Conservation (phyloP, 805 yeast species). For the Metschnikowia santaceciliae region DNA sequence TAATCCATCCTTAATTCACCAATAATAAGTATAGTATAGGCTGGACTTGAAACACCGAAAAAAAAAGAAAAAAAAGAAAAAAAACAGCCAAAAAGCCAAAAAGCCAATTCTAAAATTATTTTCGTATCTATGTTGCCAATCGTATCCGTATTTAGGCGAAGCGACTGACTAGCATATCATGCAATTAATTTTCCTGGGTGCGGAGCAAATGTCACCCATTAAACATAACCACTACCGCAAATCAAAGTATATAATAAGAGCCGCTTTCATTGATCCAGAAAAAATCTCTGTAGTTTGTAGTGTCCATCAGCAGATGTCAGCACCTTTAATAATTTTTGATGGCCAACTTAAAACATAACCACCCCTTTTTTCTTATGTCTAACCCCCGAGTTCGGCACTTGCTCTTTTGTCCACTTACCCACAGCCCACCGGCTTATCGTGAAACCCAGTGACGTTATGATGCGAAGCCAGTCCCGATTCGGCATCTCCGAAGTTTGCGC, state of each 20-base stretch:
- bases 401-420: not conserved
- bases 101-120: no score
- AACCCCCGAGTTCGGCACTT: not conserved
- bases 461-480: not conserved
- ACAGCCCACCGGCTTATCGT: not conserved
- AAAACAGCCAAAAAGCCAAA: no score
- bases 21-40: no score
- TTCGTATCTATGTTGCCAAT: not conserved
- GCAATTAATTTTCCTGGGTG: not conserved
- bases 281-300: not conserved
- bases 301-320: not conserved
- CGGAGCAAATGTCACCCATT: not conserved
- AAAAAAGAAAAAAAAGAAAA: no score
- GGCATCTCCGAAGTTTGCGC: conserved; percentile 3
- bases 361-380: not conserved
- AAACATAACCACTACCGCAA: not conserved
- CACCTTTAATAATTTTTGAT: not conserved
- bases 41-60: no score
- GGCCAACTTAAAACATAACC: not conserved
- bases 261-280: not conserved
- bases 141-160: not conserved
- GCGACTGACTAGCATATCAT: not conserved
- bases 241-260: not conserved
- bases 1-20: no score
- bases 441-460: not conserved